Percentiles rank a stretch among this genome's conserved stretches.
Evolutionary conservation across 2,329 filamentous ascomycete species (phyloP).

Genomic region (Scedosporium dehoogii): DNA sequence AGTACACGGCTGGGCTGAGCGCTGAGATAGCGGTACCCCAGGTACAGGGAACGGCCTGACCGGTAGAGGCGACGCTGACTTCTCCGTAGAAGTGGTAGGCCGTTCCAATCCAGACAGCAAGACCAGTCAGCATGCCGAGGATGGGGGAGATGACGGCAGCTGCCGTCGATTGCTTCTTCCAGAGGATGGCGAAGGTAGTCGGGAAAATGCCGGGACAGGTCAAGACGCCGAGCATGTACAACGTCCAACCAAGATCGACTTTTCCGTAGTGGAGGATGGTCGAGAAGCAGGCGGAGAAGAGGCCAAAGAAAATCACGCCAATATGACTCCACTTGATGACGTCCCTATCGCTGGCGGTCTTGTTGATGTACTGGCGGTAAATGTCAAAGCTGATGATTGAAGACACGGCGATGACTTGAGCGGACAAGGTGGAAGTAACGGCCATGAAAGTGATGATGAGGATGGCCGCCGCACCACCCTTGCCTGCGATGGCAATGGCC

Average conservation of each 20-base stretch:
- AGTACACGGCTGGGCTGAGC: slow-evolving; percentile 30
- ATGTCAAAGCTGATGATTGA: slow-evolving; percentile 45
- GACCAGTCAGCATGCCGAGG: slow-evolving; percentile 37
- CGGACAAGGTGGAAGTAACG: slow-evolving; percentile 49
- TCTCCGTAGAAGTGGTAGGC: slow-evolving; percentile 34
- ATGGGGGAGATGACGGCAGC: slow-evolving; percentile 41
- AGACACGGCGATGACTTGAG: slow-evolving; percentile 42
- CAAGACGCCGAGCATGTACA: slow-evolving; percentile 44
- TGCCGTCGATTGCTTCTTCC: slow-evolving; percentile 35
- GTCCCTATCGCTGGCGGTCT: slow-evolving; percentile 32
- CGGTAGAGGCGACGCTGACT: slow-evolving; percentile 36
- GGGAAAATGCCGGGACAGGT: slow-evolving; percentile 45
- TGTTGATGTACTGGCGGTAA: slow-evolving; percentile 39
- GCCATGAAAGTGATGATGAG: slow-evolving; percentile 68
- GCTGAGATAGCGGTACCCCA: slow-evolving; percentile 42
- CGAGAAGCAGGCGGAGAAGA: slow-evolving; percentile 40
- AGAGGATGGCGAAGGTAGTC: slow-evolving; percentile 41
- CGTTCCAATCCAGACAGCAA: slow-evolving; percentile 42
- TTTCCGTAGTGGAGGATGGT: slow-evolving; percentile 43
- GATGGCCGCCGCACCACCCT: slow-evolving; percentile 58
- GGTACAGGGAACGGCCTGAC: slow-evolving; percentile 37
- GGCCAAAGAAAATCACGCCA: slow-evolving; percentile 40
- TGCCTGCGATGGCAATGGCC: slow-evolving; percentile 58
- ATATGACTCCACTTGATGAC: slow-evolving; percentile 42
- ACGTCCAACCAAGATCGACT: slow-evolving; percentile 42